Evolutionary conservation across 1,284 basidiomycete genomes (phyloP), one percentile per base, ranked within the genome.

Genomic region (Agaricales sp.): DNA sequence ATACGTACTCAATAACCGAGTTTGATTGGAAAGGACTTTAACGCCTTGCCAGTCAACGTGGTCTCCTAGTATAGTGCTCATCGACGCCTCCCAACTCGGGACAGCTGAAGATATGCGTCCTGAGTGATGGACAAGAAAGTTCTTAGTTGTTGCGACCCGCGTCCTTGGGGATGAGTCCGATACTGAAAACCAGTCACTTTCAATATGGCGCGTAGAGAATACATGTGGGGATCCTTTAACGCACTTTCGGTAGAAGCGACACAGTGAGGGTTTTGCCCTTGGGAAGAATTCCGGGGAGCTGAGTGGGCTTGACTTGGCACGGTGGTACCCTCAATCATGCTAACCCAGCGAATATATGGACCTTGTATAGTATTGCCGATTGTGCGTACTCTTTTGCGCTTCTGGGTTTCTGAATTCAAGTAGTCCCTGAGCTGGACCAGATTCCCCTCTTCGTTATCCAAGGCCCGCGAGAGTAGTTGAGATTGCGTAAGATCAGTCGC

Each of bases 381-480:
- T 23, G 77, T 43, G 20, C 11, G 71, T 45, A 85, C 78, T 47
- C 77, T 74, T 54, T 75, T 78, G 20, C 87, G 77, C 56, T 87
- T 87, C 66, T 91, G 88, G 58, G 89, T 88, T 56, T 93, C 90
- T 1, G 78, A 66, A 49, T 73, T 74, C 22, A 93, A 74, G 58
- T 92, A 92, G 54, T 87, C 75, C 35, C 78, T 71, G 55, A 92
- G 82, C 46, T 87, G 82, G n/a, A 74, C 71, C 19, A 83, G 78
- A 58, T 93, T 93, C 2, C 81, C 80, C 63, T 92, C 88, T 60
- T 92, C 90, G 46, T 82, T 87, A 58, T 91, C 87, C 8, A 92
- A 73, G 0, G 90, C 90, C 13, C 79, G 80, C 1, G 80, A 78
- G 48, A 93, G 86, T 2, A 92, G 73, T 55, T 91, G 85, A 19